These are phyloP conservation scores for Xerocomus subilludens DNA, from an alignment of 1,284 basidiomycete genomes.

Conservation along the genomic window DNA sequence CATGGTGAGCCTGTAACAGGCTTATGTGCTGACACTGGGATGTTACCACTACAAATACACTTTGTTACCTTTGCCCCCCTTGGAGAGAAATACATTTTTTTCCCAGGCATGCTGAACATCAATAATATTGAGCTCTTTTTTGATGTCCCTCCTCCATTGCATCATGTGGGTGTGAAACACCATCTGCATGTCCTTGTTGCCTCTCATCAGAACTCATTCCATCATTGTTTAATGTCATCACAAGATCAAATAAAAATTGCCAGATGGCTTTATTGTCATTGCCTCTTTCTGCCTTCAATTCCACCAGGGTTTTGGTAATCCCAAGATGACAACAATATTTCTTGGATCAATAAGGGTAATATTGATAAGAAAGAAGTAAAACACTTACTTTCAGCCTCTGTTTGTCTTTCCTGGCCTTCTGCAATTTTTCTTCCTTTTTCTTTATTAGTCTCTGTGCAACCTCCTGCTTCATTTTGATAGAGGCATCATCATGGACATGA, in stretches of 20 bases:
- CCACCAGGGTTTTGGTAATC: background rate
- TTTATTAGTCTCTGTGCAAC: background rate
- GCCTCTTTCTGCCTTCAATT: background rate
- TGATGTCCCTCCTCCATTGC: slow-evolving; percentile 23
- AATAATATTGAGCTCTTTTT: slow-evolving; percentile 28
- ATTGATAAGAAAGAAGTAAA: background rate
- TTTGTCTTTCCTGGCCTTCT: slow-evolving; percentile 14
- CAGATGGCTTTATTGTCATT: background rate
- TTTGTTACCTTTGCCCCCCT: slow-evolving; percentile 8
- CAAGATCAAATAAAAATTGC: slow-evolving; percentile 14
- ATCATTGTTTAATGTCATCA: slow-evolving; percentile 22
- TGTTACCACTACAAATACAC: background rate
- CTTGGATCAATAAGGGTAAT: background rate
- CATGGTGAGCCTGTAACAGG: background rate
- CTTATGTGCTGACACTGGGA: too few species aligned
- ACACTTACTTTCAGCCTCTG: background rate
- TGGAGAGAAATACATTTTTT: background rate
- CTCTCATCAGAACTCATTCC: slow-evolving; percentile 34
- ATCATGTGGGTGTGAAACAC: slow-evolving; percentile 8
- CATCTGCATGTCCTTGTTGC: slow-evolving; percentile 17
- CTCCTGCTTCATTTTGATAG: background rate
- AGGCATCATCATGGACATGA: background rate
- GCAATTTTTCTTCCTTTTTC: background rate
- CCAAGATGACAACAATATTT: slow-evolving; percentile 11
- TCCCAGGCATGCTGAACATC: slow-evolving; percentile 4